Conservation (phyloP, 768 basidiomycete genomes). For the Astraeus odoratus region DNA sequence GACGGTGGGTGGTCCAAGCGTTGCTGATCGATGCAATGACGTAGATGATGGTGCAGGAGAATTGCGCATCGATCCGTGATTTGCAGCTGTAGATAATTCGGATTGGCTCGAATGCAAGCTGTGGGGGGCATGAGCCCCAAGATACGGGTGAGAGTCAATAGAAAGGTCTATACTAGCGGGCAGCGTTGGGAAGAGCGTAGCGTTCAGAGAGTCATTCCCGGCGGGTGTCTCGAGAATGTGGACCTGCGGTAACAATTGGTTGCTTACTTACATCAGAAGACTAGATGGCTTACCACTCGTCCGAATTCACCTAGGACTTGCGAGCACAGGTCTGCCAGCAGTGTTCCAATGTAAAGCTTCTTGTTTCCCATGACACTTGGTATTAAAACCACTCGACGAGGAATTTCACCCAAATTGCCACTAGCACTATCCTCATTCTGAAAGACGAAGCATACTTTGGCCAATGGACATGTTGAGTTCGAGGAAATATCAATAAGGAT, state of each 20-base stretch:
- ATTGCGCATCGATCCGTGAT: slow-evolving; percentile 44
- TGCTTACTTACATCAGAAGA: neutral
- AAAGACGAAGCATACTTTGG: slow-evolving; percentile 80
- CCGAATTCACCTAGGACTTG: slow-evolving; percentile 83
- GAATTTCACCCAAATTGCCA: slow-evolving; percentile 47
- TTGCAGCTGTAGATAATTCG: slow-evolving; percentile 18
- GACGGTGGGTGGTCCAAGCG: slow-evolving; percentile 34
- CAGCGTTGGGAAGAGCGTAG: slow-evolving; percentile 53
- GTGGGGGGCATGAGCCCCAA: slow-evolving; percentile 45
- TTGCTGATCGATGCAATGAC: slow-evolving; percentile 42
- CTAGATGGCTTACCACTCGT: slow-evolving; percentile 54
- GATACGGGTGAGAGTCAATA: slow-evolving; percentile 39
- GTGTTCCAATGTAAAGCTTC: slow-evolving; percentile 78
- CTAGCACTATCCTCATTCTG: slow-evolving; percentile 54
- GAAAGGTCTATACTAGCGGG: slow-evolving; percentile 56
- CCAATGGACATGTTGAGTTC: slow-evolving; percentile 66
- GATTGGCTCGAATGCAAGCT: slow-evolving; percentile 49
- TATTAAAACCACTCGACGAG: slow-evolving; percentile 67
- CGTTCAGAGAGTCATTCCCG: slow-evolving; percentile 82
- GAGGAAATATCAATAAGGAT: slow-evolving; percentile 62
- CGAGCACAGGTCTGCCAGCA: slow-evolving; percentile 86
- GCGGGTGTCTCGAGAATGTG: slow-evolving; percentile 73
- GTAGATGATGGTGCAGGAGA: slow-evolving; percentile 32
- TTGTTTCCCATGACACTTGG: slow-evolving; percentile 86
- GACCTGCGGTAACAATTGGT: slow-evolving; percentile 40